Percentiles rank a stretch among this genome's conserved stretches.
These are phyloP conservation scores for Scutellaria barbata DNA, from an alignment of 257 asterid genomes.

Conservation along the genomic window DNA sequence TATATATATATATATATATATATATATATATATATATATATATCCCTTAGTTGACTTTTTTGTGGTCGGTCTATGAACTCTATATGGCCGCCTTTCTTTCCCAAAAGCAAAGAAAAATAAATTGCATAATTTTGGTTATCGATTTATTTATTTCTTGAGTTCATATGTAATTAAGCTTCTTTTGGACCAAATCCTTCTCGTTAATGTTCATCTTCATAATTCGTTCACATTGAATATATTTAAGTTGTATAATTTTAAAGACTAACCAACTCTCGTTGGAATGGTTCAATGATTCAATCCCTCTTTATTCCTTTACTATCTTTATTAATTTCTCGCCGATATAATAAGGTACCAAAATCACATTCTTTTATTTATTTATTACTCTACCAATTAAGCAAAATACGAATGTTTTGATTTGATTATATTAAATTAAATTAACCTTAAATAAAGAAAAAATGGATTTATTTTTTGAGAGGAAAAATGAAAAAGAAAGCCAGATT, in stretches of 20 bases:
- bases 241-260: background rate
- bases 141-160: background rate
- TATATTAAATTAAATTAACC: too few species aligned
- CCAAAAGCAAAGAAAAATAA: background rate
- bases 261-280: background rate
- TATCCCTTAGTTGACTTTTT: constrained; percentile 21
- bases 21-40: background rate
- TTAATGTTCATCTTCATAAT: background rate
- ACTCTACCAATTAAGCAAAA: too few species aligned
- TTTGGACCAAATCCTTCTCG: background rate
- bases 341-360: too few species aligned
- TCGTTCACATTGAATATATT: background rate
- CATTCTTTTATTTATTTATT: too few species aligned
- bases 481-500: too few species aligned
- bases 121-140: background rate
- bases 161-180: too few species aligned
- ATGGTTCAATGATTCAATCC: background rate
- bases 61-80: constrained; percentile 5
- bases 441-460: background rate
- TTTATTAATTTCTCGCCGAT: too few species aligned
- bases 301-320: too few species aligned
- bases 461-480: too few species aligned
- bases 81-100: background rate
- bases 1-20: too few species aligned
- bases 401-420: too few species aligned